Percentiles rank a stretch among this genome's conserved stretches.
These are phyloP conservation scores for Hondaea fermentalgiana DNA, from an alignment of 108 stramenopile genomes.

Conservation along the genomic window DNA sequence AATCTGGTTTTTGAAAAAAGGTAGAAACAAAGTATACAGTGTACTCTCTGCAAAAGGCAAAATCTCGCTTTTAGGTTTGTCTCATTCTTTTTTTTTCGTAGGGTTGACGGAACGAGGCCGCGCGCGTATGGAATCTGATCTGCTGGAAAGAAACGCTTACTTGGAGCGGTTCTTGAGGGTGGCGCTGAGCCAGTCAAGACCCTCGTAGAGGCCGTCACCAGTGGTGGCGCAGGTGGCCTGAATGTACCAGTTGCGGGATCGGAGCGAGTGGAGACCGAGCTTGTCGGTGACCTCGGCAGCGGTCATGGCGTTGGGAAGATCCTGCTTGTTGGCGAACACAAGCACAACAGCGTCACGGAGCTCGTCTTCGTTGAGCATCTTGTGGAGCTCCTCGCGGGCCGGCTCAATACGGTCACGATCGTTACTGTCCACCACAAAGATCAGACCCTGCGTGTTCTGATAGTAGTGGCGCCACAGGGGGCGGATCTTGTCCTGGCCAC, in stretches of 20 bases:
- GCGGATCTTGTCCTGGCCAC: slow-evolving; percentile 49
- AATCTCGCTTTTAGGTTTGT: too few species aligned
- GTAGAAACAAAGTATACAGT: too few species aligned
- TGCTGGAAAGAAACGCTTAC: background rate
- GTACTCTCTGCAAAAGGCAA: too few species aligned
- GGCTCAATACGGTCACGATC: slow-evolving; percentile 39
- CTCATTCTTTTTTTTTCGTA: too few species aligned
- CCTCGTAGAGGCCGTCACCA: slow-evolving; percentile 38
- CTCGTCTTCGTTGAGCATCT: slow-evolving; percentile 28
- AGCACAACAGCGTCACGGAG: slow-evolving; percentile 33
- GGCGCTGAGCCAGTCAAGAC: slow-evolving; percentile 29
- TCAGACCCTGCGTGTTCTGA: slow-evolving; percentile 35
- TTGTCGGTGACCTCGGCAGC: slow-evolving; percentile 7
- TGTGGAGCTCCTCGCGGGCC: slow-evolving; percentile 36
- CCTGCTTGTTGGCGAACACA: slow-evolving; percentile 52
- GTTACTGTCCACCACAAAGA: slow-evolving; percentile 50
- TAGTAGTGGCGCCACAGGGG: slow-evolving; percentile 56
- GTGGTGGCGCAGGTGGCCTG: slow-evolving; percentile 30
- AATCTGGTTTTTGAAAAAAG: too few species aligned
- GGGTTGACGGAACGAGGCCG: too few species aligned
- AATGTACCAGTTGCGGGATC: slow-evolving; percentile 20
- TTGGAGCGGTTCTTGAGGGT: background rate
- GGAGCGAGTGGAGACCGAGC: background rate
- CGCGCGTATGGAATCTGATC: too few species aligned
- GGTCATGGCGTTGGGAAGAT: slow-evolving; percentile 36